Base-by-base conservation (phyloP, 345 rosid species). In the Citrus glauca region DNA sequence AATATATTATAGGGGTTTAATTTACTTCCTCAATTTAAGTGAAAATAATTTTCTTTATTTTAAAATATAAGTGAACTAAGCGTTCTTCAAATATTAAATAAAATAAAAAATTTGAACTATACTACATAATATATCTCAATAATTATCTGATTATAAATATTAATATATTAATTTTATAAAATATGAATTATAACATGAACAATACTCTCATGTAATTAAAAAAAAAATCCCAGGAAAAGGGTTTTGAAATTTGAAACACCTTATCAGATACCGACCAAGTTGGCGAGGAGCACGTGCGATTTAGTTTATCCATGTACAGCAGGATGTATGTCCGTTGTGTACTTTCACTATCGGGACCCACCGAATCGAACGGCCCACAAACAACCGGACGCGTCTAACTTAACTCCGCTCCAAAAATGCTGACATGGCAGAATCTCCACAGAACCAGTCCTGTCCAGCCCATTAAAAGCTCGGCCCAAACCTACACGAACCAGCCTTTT, bases 11-110 rank as follows among this genome's bases (percentile, higher is more conserved):
- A 0, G 0, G 1, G 6, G 6, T 33, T 33, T 33, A 33, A 33
- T 33, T 33, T 33, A 4, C 35, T 33, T 33, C 1, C 35, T 33
- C 0, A 33, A 33, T 33, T 33, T 33, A 6, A 33, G 35, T 33
- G 1, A 33, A 33, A 5, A 0, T 0, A 33, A 33, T 33, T 0
- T 33, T 33, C 1, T 33, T 0, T 0, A 4, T 33, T 33, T 33
- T 0, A 33, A 33, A 33, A 33, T 33, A 5, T 33, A 1, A 33
- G 35, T 33, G 6, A 0, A 33, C 0, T 33, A 0, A 1, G 5
- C 6, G 35, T 33, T 0, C 0, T 33, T 0, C 0, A 0, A 33
- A 33, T 33, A 33, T 33, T 33, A 33, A 5, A 33, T 0, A 33
- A 0, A 33, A 1, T 33, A 33, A 4, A 33, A 33, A 33, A 5